Percentiles rank a stretch among this genome's conserved stretches.
These are phyloP conservation scores for Tulasnella calospora DNA, from an alignment of 768 basidiomycete species.

Conservation along the genomic window DNA sequence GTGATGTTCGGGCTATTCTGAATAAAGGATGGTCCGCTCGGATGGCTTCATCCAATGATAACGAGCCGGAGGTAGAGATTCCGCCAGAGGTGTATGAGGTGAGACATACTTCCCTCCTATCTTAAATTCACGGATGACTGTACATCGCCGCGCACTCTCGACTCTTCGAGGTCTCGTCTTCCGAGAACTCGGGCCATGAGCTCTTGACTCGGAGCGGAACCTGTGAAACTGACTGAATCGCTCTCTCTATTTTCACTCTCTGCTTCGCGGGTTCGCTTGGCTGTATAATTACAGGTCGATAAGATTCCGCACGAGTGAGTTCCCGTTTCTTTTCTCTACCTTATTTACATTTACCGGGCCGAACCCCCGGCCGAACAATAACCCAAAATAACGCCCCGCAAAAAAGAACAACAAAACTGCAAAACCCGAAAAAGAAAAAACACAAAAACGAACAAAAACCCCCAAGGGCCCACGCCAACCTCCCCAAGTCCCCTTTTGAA, in stretches of 20 bases:
- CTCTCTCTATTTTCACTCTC: not conserved
- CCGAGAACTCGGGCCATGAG: not conserved
- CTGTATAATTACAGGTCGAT: constrained; percentile 44
- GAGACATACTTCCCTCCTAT: constrained; percentile 23
- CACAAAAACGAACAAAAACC: not conserved
- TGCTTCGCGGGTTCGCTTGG: not conserved
- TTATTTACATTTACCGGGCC: not conserved
- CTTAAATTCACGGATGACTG: not conserved
- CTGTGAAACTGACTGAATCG: not conserved
- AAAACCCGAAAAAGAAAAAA: too few relatives aligned
- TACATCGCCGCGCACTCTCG: not conserved
- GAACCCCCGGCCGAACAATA: too few relatives aligned
- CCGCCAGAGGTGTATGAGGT: constrained; percentile 51
- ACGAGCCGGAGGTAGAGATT: constrained; percentile 43
- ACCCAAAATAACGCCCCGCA: not conserved
- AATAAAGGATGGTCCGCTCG: constrained; percentile 64
- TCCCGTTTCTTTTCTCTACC: not conserved
- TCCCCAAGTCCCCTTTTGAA: not conserved
- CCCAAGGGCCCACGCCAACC: not conserved
- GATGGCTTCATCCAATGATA: constrained; percentile 44
- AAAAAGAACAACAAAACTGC: too few relatives aligned
- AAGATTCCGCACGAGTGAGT: constrained; percentile 59
- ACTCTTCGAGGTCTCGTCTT: not conserved
- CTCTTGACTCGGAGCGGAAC: not conserved
- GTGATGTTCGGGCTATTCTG: constrained; percentile 61